Evolutionary conservation across 2,329 filamentous ascomycete species (phyloP).

Genomic region (Leptographium radiaticola): DNA sequence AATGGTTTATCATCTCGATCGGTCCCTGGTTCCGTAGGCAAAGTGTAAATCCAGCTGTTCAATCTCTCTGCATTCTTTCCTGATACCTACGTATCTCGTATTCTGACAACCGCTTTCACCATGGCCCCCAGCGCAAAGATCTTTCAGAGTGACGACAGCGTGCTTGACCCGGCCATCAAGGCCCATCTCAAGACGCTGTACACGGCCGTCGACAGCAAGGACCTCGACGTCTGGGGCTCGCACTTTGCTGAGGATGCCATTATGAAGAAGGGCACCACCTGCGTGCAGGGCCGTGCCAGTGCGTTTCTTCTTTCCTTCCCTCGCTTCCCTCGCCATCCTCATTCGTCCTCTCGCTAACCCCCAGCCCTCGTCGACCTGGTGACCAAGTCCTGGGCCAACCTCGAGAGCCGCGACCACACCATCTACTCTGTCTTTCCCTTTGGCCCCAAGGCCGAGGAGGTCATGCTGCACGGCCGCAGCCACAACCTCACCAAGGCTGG

Average conservation of each 20-base stretch:
- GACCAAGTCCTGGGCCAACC: too few relatives aligned
- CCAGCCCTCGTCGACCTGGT: too few relatives aligned
- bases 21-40: too few relatives aligned
- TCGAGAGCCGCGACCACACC: too few relatives aligned
- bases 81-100: neutral
- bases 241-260: conserved; percentile 9
- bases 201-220: conserved; percentile 5
- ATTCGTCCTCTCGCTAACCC: too few relatives aligned
- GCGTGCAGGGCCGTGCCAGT: conserved; percentile 3
- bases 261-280: conserved; percentile 9
- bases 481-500: too few relatives aligned
- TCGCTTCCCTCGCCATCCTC: too few relatives aligned
- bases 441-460: too few relatives aligned
- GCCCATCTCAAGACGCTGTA: conserved; percentile 7
- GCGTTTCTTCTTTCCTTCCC: neutral
- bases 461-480: too few relatives aligned
- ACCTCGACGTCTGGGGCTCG: conserved; percentile 1
- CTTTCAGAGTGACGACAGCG: conserved; percentile 5
- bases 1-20: too few relatives aligned
- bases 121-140: conserved; percentile 5
- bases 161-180: conserved; percentile 8
- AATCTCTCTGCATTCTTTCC: neutral
- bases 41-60: too few relatives aligned
- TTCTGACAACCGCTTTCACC: neutral
- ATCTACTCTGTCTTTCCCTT: too few relatives aligned